Evolutionary conservation across 2,329 filamentous ascomycete species (phyloP), one percentile per base, ranked within the genome.

Genomic region (Colletotrichum magnum): DNA sequence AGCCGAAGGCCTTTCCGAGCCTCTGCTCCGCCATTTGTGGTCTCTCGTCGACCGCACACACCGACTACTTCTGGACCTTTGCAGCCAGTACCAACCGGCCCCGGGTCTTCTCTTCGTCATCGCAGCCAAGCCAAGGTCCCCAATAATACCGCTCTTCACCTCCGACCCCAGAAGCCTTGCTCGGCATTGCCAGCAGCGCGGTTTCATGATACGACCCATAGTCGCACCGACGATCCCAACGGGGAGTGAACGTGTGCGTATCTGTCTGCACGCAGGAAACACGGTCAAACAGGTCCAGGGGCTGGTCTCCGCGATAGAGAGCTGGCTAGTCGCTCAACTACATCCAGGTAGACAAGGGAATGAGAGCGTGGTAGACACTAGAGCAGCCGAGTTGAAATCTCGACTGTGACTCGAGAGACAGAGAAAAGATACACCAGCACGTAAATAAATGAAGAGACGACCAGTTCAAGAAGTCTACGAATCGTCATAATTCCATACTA

Each of bases 221-320:
- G 89, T 93, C 67, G 84, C 90, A 1, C 92, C 92, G 0, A 93
- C 91, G 0, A 90, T 94, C 2, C 89, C 90, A 0, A 78, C 76
- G 2, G 90, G 91, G 0, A 87, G 82, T 5, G 89, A 93, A 75
- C 82, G 92, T 12, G 87, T 93, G 0, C 81, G 92, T 9, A 82
- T 94, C 0, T 93, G 91, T 76, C 76, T 94, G 2, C 92, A 94
- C 77, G 89, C 90, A 0, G 88, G 86, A 0, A 94, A 93, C 71
- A 90, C 87, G 0, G 68, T 80, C 6, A 79, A 81, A 5, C 84
- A 93, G 67, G 82, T 93, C 0, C 83, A 90, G 5, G 83, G 80
- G 0, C 75, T 93, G 24, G 81, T 87, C 0, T 75, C 70, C 7
- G 81, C 79, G 0, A 83, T 91, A 9, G 79, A 81, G 54, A 71